Conservation (phyloP, 352 stramenopile species). For the Pelagophyceae sp. region DNA sequence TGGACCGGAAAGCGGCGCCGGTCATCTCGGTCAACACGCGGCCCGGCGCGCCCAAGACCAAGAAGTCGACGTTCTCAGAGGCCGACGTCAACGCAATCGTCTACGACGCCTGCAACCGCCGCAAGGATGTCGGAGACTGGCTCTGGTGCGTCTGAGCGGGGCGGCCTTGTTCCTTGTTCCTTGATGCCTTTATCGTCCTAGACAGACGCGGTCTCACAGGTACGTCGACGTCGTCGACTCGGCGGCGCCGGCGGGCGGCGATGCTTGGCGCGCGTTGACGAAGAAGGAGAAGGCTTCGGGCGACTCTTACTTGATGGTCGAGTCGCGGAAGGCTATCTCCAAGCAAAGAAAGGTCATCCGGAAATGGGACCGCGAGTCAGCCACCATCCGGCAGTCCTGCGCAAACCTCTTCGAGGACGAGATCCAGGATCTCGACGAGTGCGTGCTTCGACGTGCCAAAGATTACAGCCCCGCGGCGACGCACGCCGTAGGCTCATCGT, state of each 20-base stretch:
- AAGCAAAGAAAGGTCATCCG: neutral
- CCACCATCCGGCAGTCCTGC: neutral
- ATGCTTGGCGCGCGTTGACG: neutral
- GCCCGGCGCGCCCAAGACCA: neutral
- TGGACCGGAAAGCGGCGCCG: neutral
- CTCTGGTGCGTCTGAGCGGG: neutral
- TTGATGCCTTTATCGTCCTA: no score
- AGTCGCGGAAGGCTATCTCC: neutral
- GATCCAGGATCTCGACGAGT: neutral
- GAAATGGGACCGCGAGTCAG: constrained; percentile 16
- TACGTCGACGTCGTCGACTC: constrained; percentile 12
- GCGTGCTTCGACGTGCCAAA: neutral
- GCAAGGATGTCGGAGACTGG: constrained; percentile 15
- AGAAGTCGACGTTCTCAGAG: constrained; percentile 9
- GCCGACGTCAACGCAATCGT: constrained; percentile 1
- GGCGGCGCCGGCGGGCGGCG: neutral
- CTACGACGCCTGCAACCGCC: constrained; percentile 6
- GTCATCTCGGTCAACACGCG: neutral
- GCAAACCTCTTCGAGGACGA: constrained; percentile 7
- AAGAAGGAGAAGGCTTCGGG: constrained; percentile 9
- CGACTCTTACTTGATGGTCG: neutral
- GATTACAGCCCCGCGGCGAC: neutral
- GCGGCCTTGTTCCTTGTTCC: neutral
- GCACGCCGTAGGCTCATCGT: neutral
- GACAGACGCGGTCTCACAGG: no score